phyloP scores from a whole-genome alignment of 2,329 filamentous ascomycete genomes.

The Tolypocladium sp. region DNA sequence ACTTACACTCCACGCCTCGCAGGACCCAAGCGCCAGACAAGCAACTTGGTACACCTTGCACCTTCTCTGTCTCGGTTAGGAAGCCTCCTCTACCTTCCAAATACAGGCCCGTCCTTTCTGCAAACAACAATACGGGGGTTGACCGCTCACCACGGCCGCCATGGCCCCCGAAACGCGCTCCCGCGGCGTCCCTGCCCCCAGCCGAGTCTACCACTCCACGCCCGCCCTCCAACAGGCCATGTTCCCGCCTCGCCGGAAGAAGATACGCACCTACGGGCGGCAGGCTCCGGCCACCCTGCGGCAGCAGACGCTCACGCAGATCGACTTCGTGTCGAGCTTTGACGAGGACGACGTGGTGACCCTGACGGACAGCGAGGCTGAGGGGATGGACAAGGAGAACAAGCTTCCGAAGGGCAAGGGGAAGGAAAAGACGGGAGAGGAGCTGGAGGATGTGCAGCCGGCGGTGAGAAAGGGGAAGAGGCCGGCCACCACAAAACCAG shows the following conservation, averaged over 20 bases:
- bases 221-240: conserved; percentile 27
- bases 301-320: conserved; percentile 34
- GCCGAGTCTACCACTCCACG: conserved; percentile 27
- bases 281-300: conserved; percentile 16
- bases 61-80: background rate
- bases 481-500: background rate
- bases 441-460: conserved; percentile 12
- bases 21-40: background rate
- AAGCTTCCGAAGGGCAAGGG: background rate
- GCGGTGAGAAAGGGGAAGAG: conserved; percentile 14
- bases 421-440: background rate
- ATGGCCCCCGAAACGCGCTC: conserved; percentile 30
- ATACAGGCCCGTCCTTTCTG: background rate
- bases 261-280: conserved; percentile 24
- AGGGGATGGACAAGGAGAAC: conserved; percentile 12
- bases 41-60: background rate
- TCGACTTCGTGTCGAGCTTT: conserved; percentile 28
- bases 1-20: background rate
- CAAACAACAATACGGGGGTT: background rate
- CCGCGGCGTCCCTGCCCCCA: conserved; percentile 24
- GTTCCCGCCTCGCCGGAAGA: conserved; percentile 25
- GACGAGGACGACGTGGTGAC: conserved; percentile 14
- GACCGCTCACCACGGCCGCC: background rate
- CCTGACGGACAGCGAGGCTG: conserved; percentile 17
- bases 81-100: no score